These are phyloP conservation scores for Biscogniauxia mediterranea DNA, from an alignment of 2,329 filamentous ascomycete species.

Conservation along the genomic window DNA sequence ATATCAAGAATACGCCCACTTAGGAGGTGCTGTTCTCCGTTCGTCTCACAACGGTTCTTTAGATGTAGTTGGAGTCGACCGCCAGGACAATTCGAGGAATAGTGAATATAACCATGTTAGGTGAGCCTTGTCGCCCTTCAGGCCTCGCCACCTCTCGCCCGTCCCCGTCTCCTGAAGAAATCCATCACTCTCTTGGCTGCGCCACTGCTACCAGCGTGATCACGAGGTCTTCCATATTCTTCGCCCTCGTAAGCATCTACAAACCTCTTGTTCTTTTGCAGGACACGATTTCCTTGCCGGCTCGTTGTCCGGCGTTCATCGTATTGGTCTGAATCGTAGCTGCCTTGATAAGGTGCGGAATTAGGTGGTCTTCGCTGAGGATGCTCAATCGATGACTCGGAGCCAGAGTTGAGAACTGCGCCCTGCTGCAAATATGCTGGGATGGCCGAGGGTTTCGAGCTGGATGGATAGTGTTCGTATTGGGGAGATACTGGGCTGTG, in stretches of 20 bases:
- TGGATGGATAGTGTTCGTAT: constrained; percentile 42
- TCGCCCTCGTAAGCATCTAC: constrained; percentile 84
- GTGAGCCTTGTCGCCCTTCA: constrained; percentile 8
- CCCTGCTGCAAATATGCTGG: constrained; percentile 48
- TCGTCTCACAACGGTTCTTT: constrained; percentile 7
- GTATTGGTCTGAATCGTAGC: constrained; percentile 44
- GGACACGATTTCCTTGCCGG: constrained; percentile 48
- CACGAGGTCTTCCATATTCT: constrained; percentile 53
- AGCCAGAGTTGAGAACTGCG: constrained; percentile 48
- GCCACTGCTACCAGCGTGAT: constrained; percentile 79
- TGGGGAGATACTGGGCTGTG: constrained; percentile 37
- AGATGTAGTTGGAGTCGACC: constrained; percentile 6
- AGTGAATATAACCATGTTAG: not conserved
- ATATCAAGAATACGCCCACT: constrained; percentile 14
- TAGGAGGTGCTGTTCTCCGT: constrained; percentile 10
- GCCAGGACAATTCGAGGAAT: not conserved
- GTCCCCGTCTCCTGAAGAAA: constrained; percentile 87
- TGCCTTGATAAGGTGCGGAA: constrained; percentile 44
- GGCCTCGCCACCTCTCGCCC: constrained; percentile 62
- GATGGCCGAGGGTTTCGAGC: constrained; percentile 43
- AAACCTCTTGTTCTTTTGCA: constrained; percentile 88
- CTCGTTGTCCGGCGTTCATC: constrained; percentile 40
- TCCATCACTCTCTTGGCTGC: constrained; percentile 95
- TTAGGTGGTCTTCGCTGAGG: constrained; percentile 41
- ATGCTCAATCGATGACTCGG: constrained; percentile 53